Evolutionary conservation across 1,284 basidiomycete genomes (phyloP).

Genomic region (Boletus sp.): DNA sequence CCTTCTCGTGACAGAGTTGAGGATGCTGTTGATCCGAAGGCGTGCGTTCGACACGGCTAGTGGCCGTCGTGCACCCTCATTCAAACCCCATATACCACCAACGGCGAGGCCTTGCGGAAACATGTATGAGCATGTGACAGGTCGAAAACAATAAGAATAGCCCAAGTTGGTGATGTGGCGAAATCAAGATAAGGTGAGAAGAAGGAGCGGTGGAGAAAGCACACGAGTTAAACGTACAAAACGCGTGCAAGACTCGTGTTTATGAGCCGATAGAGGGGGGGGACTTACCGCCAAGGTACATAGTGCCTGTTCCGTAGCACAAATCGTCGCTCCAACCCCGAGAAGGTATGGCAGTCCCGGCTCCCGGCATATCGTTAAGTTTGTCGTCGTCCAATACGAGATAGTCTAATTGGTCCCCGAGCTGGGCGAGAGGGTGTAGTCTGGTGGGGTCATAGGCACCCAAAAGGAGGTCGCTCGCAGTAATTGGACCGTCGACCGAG

Average conservation of each 20-base stretch:
- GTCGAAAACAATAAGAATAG: conserved; percentile 66
- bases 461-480: conserved; percentile 80
- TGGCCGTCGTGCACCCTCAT: conserved; percentile 87
- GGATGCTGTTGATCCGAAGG: conserved; percentile 92
- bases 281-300: conserved; percentile 91
- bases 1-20: conserved; percentile 95
- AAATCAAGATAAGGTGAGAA: conserved; percentile 66
- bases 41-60: conserved; percentile 80
- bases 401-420: conserved; percentile 89
- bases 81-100: conserved; percentile 93
- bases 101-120: conserved; percentile 79
- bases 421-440: conserved; percentile 85
- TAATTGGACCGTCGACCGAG: conserved; percentile 53
- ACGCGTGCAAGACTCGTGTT: conserved; percentile 48
- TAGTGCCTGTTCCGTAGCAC: conserved; percentile 98
- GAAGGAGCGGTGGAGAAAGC: conserved; percentile 33
- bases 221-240: conserved; percentile 48
- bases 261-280: conserved; percentile 49
- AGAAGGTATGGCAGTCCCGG: conserved; percentile 83
- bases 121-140: conserved; percentile 67
- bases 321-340: conserved; percentile 99
- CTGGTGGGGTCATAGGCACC: conserved; percentile 84
- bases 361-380: conserved; percentile 80
- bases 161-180: conserved; percentile 48
- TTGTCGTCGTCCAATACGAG: conserved; percentile 92